Conservation (phyloP, 441 rosid genomes). For the Adansonia gregorii region DNA sequence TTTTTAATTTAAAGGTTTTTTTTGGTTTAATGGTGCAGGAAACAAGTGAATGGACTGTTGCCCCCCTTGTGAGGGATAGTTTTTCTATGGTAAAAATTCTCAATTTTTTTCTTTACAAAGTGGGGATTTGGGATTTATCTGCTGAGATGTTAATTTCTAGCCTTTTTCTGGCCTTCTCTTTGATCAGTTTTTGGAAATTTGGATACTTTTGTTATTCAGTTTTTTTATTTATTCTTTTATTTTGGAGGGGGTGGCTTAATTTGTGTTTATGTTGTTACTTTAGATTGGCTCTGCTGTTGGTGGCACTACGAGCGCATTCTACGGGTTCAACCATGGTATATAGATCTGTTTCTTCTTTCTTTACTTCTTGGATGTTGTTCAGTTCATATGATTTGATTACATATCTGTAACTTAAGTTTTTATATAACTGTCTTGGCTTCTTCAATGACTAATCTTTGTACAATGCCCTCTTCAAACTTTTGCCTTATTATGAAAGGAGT, state of each 20-base stretch:
- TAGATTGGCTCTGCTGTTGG: slow-evolving; percentile 95
- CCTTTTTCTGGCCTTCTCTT: background rate
- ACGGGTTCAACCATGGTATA: slow-evolving; percentile 87
- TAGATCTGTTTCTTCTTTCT: background rate
- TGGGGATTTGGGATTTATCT: background rate
- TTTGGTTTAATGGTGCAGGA: slow-evolving; percentile 56
- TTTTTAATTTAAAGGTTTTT: background rate
- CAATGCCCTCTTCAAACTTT: background rate
- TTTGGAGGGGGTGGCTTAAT: slow-evolving; percentile 14
- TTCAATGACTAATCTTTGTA: background rate
- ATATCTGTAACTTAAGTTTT: background rate
- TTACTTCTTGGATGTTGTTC: background rate
- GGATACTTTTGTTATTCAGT: background rate
- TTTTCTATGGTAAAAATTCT: slow-evolving; percentile 71
- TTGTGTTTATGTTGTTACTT: slow-evolving; percentile 25
- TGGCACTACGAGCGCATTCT: slow-evolving; percentile 85
- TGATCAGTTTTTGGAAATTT: background rate
- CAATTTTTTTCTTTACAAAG: background rate
- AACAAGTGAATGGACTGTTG: slow-evolving; percentile 80
- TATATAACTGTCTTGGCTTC: background rate
- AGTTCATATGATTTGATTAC: background rate
- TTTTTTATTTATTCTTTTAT: background rate
- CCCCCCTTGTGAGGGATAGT: slow-evolving; percentile 86
- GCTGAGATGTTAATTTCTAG: background rate
- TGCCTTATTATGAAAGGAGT: background rate